A percentile compares a stretch with the other conserved stretches of the same genome.
phyloP scores from a whole-genome alignment of 345 rosid species.

The Euphorbia pulcherrima region DNA sequence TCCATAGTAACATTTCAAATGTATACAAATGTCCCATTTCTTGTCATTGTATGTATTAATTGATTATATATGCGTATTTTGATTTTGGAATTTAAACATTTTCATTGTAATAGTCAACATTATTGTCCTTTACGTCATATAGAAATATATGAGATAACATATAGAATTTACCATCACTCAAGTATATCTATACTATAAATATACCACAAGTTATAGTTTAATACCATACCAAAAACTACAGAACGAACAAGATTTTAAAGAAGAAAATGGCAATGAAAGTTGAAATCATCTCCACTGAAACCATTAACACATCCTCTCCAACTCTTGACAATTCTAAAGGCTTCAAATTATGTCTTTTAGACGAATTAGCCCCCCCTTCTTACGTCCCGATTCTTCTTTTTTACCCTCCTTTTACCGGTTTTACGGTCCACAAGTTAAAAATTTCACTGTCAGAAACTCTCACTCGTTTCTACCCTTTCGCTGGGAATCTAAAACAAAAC shows the following conservation, averaged over 20 bases:
- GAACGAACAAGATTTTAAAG: neutral
- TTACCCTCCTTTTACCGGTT: neutral
- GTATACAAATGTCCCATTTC: neutral
- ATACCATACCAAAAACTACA: neutral
- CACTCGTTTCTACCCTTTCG: neutral
- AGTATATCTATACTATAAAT: slow-evolving; percentile 3
- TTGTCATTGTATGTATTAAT: neutral
- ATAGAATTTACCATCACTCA: neutral
- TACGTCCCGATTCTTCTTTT: slow-evolving; percentile 14
- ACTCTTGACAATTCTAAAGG: slow-evolving; percentile 1
- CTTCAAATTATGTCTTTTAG: slow-evolving; percentile 12
- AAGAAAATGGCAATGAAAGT: slow-evolving; percentile 13
- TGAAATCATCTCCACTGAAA: slow-evolving; percentile 8
- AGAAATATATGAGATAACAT: too few relatives aligned
- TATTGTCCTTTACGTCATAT: neutral
- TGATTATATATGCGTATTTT: too few relatives aligned
- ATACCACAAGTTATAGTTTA: neutral
- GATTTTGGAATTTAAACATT: too few relatives aligned
- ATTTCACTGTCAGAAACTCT: slow-evolving; percentile 8
- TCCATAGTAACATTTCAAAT: neutral
- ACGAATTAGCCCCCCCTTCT: slow-evolving; percentile 13
- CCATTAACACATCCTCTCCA: neutral
- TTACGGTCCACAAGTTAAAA: neutral
- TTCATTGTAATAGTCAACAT: neutral
- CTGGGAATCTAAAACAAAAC: neutral